Base-by-base conservation (phyloP, 1,139 yeast genomes). In the Hanseniaspora uvarum region DNA sequence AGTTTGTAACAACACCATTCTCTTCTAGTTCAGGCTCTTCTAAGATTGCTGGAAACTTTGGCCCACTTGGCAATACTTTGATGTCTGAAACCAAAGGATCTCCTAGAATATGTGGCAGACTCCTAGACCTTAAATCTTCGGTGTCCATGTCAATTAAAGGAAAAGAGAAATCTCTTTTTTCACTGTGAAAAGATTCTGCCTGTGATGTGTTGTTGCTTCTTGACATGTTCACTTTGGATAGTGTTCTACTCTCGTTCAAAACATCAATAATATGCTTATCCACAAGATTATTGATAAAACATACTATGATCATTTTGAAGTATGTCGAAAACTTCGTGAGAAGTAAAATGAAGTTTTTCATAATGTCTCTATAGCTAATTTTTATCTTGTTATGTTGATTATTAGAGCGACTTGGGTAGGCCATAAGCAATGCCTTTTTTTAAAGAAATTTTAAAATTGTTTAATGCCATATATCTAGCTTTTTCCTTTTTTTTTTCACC, bases 221-320 rank as follows among this genome's bases (percentile, higher is more conserved):
- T 10, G 12, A 2, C 23, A 14, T 30, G 6, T 21, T 30, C 2
- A 19, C 21, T 19, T 19, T 31, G 10, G 46, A 31, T 8, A 21
- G 5, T 3, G 19, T 6, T 21, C 46, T 36, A n/a, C 39, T 44
- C 21, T 44, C 48, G n/a, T 41, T 21, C 18, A 50, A 16, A 16
- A 50, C 38, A 30, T 50, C 40, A 8, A 44, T n/a, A 6, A 50
- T 38, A 23, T 50, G 53, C 5, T 38, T 36, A 26, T 50, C 48
- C 3, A 50, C 23, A 28, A 50, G 44, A 28, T 50, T 46, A 37
- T 50, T 50, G 30, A 50, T 44, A 26, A 50, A 50, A 33, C 53
- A 50, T 2, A 50, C 53, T 12, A 33, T 43, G n/a, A 37, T 30
- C 33, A 50, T 50, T 18, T 50, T 50, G 10, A 50, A 10, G 40